These are phyloP conservation scores for Atalantia buxifolia DNA, from an alignment of 345 rosid species.

Conservation along the genomic window DNA sequence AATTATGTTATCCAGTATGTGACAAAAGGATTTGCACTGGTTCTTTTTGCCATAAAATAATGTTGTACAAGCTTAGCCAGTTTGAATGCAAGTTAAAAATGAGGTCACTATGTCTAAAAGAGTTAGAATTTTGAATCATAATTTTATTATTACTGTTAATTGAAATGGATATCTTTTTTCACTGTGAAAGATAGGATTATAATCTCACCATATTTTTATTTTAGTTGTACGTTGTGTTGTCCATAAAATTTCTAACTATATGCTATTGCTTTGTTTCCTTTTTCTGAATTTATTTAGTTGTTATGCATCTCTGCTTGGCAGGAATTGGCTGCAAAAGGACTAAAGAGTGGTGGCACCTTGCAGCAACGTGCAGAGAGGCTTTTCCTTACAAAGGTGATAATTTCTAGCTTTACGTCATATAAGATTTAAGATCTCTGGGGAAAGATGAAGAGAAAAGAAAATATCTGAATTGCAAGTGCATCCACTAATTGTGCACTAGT, in stretches of 20 bases:
- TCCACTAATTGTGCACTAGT: not conserved
- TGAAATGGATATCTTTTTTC: not conserved
- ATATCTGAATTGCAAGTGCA: not conserved
- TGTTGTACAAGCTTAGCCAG: not conserved
- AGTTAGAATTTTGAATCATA: not conserved
- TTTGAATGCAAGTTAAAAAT: not conserved
- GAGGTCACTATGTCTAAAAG: not conserved
- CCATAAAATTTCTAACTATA: not conserved
- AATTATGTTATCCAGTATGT: not conserved
- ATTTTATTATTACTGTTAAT: not conserved
- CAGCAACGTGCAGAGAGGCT: conserved; percentile 97
- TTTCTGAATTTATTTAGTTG: not conserved
- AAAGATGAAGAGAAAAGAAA: not conserved
- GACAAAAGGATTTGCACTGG: not conserved
- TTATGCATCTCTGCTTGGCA: conserved; percentile 23
- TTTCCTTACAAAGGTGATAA: conserved; percentile 76
- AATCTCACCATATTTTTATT: not conserved
- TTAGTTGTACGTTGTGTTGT: not conserved
- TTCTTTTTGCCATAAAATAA: too few relatives aligned
- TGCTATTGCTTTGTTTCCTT: not conserved
- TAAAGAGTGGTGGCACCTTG: conserved; percentile 86
- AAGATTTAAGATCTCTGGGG: not conserved
- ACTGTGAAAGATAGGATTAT: not conserved
- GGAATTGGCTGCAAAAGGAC: conserved; percentile 87
- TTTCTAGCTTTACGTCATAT: not conserved